Evolutionary conservation across 192 early-diverging fungal genomes (phyloP), one percentile per base, ranked within the genome.

Genomic region (Funneliformis mosseae): DNA sequence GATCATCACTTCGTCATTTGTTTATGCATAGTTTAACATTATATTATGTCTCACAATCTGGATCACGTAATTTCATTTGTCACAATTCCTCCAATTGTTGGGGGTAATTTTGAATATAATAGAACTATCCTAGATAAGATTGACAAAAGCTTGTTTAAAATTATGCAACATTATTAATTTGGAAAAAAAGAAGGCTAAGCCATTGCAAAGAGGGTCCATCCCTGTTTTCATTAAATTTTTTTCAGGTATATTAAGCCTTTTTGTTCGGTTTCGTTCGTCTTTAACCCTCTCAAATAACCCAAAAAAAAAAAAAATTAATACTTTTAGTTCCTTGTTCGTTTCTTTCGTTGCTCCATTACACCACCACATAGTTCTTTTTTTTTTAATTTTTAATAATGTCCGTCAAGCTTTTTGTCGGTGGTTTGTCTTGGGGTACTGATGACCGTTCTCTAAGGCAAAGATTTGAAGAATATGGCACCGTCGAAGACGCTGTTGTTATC

Each of bases 401-500:
- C 61, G 74, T 71, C 66, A 90, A 92, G 85, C 61, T 94, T 59
- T 94, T 92, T 81, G 89, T 94, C 50, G 93, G 91, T 46, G 85
- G 86, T 62, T 83, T 94, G 59, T 86, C 91, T 82, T 96, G 90
- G 92, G 77, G 74, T 60, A 90, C 94, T 75, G 88, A 86, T 78
- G 88, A 91, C 72, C 84, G 91, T 14, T 81, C 84, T 77, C 90
- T 97, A 48, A 81, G 78, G 71, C n/a, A 79, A 16, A 83, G 85
- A 43, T 97, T 97, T 85, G 59, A 23, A 46, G 71, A 84, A 68
- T 92, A 81, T 81, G 96, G 96, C 59, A 12, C 82, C 0, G 89
- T 96, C 74, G 74, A 83, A 38, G 87, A 93, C 80, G 87, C 92
- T 63, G 88, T 89, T 59, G 91, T 97, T 23, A 83, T 94, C 72